Evolutionary conservation across 2,329 filamentous ascomycete genomes (phyloP).

Genomic region (Pseudopyricularia javanii): DNA sequence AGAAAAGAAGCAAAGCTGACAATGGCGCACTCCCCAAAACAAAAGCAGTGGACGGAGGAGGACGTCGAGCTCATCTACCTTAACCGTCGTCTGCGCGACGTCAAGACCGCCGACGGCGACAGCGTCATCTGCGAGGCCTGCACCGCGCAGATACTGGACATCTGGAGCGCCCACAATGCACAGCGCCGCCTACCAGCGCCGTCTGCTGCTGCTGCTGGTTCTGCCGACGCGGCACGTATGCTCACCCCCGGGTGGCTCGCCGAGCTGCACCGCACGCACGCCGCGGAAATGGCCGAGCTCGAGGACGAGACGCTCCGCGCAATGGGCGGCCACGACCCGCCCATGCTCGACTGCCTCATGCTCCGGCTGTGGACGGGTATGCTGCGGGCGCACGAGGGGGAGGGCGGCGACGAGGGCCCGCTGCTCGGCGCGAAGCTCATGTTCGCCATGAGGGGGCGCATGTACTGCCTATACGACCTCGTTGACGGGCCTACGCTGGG

Average conservation of each 20-base stretch:
- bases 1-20: neutral
- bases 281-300: neutral
- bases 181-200: neutral
- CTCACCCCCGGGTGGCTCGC: neutral
- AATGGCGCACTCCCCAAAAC: neutral
- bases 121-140: neutral
- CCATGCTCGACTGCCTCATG: neutral
- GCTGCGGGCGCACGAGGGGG: neutral
- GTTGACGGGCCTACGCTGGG: neutral
- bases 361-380: neutral
- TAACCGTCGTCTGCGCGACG: neutral
- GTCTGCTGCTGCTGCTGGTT: too few relatives aligned
- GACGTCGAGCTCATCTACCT: neutral
- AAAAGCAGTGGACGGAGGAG: neutral
- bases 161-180: neutral
- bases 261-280: neutral
- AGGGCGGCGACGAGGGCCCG: neutral
- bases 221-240: neutral
- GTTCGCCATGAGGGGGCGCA: neutral
- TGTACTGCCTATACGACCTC: neutral
- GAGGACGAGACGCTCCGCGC: neutral
- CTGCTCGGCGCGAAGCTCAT: neutral
- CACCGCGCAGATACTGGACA: neutral
- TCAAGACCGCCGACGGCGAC: neutral
- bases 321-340: neutral